A percentile compares a stretch with the other conserved stretches of the same genome.
phyloP scores from a whole-genome alignment of 169 alveolate species.

The Plasmodium sp. region DNA sequence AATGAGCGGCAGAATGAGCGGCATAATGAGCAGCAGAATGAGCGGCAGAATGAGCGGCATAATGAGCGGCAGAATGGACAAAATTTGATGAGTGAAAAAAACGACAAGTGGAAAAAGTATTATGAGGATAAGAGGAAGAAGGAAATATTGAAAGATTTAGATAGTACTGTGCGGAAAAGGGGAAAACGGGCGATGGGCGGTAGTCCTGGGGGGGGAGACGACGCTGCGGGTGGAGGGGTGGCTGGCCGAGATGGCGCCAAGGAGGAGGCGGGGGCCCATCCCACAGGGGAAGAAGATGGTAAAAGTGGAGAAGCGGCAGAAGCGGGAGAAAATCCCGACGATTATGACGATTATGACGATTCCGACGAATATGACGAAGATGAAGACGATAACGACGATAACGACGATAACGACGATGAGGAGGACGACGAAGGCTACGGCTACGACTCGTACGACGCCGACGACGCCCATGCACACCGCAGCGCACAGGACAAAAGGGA shows the following conservation, averaged over 20 bases:
- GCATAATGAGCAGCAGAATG: too few species aligned
- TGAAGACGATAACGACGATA: neutral
- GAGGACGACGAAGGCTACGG: neutral
- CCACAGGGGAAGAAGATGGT: neutral
- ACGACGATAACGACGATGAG: neutral
- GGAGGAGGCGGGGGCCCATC: neutral
- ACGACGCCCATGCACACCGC: neutral
- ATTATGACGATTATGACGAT: neutral
- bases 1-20: neutral
- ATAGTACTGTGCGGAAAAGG: neutral
- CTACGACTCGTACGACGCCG: neutral
- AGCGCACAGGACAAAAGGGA: neutral
- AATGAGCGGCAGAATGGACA: neutral
- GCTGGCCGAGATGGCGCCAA: neutral
- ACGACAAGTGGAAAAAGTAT: constrained; percentile 38
- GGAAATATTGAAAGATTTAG: constrained; percentile 58
- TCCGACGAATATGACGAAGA: neutral
- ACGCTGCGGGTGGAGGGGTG: neutral
- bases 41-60: too few species aligned
- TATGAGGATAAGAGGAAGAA: constrained; percentile 30
- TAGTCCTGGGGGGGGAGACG: too few species aligned
- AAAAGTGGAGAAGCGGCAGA: neutral
- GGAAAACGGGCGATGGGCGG: neutral
- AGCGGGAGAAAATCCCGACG: neutral
- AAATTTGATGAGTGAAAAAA: neutral